Evolutionary conservation across 1,139 yeast genomes (phyloP), one percentile per base, ranked within the genome.

Genomic region (Hemisphaericaspora subhashii): DNA sequence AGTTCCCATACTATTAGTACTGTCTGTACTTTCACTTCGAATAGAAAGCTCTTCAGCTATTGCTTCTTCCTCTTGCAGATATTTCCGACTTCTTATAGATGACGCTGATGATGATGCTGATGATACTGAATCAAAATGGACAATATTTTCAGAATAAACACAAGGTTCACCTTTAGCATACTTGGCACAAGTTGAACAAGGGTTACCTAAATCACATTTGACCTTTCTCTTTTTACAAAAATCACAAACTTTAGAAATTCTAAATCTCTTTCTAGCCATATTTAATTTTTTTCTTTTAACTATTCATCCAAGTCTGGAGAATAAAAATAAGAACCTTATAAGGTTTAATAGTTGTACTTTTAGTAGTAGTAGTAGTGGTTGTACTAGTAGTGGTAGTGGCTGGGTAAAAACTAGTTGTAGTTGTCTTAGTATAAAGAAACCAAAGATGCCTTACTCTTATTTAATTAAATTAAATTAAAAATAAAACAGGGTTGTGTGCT

Each of bases 201-300:
- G 76, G 26, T 50, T 52, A 3, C 62, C 70, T 38, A 67, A 54
- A 46, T 70, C 72, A 55, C 77, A 71, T 39, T 64, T 68, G 40
- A 70, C 72, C 49, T 71, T 71, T 22, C 76, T 46, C 43, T 56
- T 57, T 40, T 65, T 65, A 50, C 76, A 70, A 46, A 68, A 67
- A 33, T 58, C 62, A 50, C 76, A 70, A 20, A 68, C 74, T 36
- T 63, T 53, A 16, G 69, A 61, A 36, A 55, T 52, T 44, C 74
- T 56, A 38, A 60, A 57, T 31, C 75, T 52, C 45, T 60, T 62
- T 43, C 49, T 50, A 21, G 43, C 47, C 48, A 45, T 24, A 24
- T 22, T 15, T 24, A 12, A 12, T 23, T 4, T 8, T 24, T 24
- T 24, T 15, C n/a, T 24, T 24, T 15, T 9, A 24, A 13, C 4